Percentiles rank a stretch among this genome's conserved stretches.
phyloP scores from a whole-genome alignment of 2,329 filamentous ascomycete genomes.

The Neonectria ditissima region DNA sequence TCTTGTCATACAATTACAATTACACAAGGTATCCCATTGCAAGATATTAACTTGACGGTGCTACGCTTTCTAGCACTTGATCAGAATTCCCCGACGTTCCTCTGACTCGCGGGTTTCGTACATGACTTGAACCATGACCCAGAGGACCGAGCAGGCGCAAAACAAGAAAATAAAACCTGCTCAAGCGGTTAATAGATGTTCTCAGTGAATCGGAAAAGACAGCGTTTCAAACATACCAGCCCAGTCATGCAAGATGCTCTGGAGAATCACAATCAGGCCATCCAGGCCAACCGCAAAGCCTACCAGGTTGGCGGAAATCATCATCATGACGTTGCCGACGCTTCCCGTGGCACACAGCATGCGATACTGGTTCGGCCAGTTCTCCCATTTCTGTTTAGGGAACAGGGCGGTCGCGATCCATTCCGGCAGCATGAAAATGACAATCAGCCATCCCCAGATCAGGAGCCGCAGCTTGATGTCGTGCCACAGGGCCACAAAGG shows the following conservation, averaged over 20 bases:
- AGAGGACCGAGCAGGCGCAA: constrained; percentile 78
- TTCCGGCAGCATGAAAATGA: constrained; percentile 93
- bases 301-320: constrained; percentile 95
- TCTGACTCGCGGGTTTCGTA: constrained; percentile 93
- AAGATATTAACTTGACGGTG: neutral
- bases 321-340: constrained; percentile 88
- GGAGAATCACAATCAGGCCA: constrained; percentile 81
- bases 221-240: constrained; percentile 62
- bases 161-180: constrained; percentile 78
- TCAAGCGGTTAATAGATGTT: constrained; percentile 36
- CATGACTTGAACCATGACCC: constrained; percentile 92
- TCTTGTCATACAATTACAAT: constrained; percentile 32
- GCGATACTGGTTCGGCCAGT: constrained; percentile 78
- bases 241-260: constrained; percentile 80
- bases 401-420: constrained; percentile 79
- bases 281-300: constrained; percentile 95
- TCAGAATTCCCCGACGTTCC: constrained; percentile 80
- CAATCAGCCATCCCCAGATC: constrained; percentile 97
- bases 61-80: constrained; percentile 75
- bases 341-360: constrained; percentile 84
- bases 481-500: constrained; percentile 98
- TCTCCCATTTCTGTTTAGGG: constrained; percentile 77
- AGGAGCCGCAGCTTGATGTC: constrained; percentile 92
- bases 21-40: constrained; percentile 19
- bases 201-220: neutral